Percentiles rank a stretch among this genome's conserved stretches.
phyloP scores from a whole-genome alignment of 2,329 filamentous ascomycete species.

The Ceratocystis lukuohia region DNA sequence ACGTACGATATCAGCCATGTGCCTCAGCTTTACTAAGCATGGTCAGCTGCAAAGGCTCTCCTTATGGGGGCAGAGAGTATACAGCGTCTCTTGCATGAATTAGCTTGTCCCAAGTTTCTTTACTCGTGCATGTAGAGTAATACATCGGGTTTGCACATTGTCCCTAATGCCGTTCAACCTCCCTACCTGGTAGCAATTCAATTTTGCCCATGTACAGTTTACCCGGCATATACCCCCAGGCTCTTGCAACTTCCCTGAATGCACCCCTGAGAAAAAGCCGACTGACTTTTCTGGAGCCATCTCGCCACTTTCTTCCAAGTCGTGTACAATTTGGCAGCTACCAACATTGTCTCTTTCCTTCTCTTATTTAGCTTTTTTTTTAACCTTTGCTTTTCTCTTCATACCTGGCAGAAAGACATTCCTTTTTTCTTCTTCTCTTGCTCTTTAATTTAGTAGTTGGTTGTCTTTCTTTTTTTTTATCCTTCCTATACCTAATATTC shows the following conservation, averaged over 20 bases:
- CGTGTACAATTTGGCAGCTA: not conserved
- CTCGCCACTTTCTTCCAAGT: not conserved
- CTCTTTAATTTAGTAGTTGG: slow-evolving; percentile 1
- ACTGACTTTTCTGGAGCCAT: not conserved
- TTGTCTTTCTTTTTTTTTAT: slow-evolving; percentile 13
- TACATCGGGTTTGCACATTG: not conserved
- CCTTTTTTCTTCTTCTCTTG: slow-evolving; percentile 12
- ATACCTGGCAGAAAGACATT: not conserved
- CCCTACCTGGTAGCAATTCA: not conserved
- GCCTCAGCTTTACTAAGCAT: not conserved
- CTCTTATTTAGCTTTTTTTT: not conserved
- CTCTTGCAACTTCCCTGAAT: not conserved
- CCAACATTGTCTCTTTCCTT: not conserved
- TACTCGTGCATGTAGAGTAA: not conserved
- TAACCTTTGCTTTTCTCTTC: not conserved
- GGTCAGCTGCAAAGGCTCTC: not conserved
- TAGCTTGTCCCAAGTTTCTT: not conserved
- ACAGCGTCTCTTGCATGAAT: not conserved
- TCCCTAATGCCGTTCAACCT: not conserved
- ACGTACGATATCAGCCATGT: not conserved
- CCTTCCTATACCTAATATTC: slow-evolving; percentile 4
- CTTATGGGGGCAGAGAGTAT: not conserved
- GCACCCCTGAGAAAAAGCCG: not conserved
- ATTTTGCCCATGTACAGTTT: not conserved
- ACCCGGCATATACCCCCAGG: not conserved